A percentile compares a stretch with the other conserved stretches of the same genome.
Evolutionary conservation across 805 yeast genomes (phyloP).

Genomic region (Sugiyamaella americana): DNA sequence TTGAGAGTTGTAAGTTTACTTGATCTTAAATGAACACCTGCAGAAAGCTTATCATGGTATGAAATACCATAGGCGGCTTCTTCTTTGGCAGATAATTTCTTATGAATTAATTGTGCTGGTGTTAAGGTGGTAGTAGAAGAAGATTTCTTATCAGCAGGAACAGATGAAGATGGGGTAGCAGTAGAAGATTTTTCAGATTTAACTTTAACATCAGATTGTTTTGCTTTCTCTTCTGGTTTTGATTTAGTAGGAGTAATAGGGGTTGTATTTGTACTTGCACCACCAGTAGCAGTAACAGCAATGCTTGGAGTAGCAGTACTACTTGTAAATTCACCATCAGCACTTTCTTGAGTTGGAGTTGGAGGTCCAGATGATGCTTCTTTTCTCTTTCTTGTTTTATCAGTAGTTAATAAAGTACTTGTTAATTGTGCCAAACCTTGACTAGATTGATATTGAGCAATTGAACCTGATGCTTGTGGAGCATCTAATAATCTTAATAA

Average conservation of each 20-base stretch:
- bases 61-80: slow-evolving; percentile 79
- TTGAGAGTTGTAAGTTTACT: slow-evolving; percentile 70
- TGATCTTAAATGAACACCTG: slow-evolving; percentile 82
- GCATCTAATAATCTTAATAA: slow-evolving; percentile 75
- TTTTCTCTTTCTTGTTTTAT: slow-evolving; percentile 45
- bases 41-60: slow-evolving; percentile 50
- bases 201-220: slow-evolving; percentile 15
- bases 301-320: slow-evolving; percentile 8
- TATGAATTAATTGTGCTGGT: slow-evolving; percentile 34
- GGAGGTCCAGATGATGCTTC: slow-evolving; percentile 22
- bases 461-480: slow-evolving; percentile 67
- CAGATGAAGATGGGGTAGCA: slow-evolving; percentile 4
- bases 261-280: slow-evolving; percentile 6
- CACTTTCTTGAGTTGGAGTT: slow-evolving; percentile 24
- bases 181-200: slow-evolving; percentile 45
- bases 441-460: slow-evolving; percentile 71
- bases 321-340: slow-evolving; percentile 13
- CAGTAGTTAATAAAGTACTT: slow-evolving; percentile 64
- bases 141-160: slow-evolving; percentile 10
- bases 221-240: slow-evolving; percentile 6
- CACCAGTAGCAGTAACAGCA: slow-evolving; percentile 3
- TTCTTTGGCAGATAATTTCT: slow-evolving; percentile 64
- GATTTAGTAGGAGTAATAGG: slow-evolving; percentile 5
- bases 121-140: slow-evolving; percentile 23
- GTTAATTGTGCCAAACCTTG: slow-evolving; percentile 87